Evolutionary conservation across 768 basidiomycete species (phyloP), one percentile per base, ranked within the genome.

Genomic region (Tylopilus rubrobrunneus): DNA sequence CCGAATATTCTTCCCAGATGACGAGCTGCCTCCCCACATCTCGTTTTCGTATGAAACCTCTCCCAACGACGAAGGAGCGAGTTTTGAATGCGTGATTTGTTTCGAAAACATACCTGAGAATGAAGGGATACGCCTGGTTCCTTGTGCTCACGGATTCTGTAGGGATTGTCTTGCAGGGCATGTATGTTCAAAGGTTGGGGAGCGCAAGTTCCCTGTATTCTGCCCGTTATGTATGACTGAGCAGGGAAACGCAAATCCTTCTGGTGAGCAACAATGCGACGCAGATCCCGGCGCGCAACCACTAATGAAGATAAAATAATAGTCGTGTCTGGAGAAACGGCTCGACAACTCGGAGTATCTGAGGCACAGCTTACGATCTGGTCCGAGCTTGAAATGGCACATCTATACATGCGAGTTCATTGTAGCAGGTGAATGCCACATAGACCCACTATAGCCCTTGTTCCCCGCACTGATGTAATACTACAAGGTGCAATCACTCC

Each of bases 181-280:
- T 41, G 69, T 79, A 5, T 61, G 60, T 31, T 70, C 77, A 12
- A 78, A 77, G 60, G 70, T 86, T 21, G 69, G 72, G 15, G 80
- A 82, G 34, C 74, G 73, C 51, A 74, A 68, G 23, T 85, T 76
- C 46, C 85, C 85, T 1, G 78, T 87, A 25, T 65, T 77, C 17
- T 87, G 85, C 60, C 86, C 85, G 1, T 52, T 76, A 21, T 87
- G 86, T 56, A 65, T 73, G 28, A 66, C 73, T 5, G 73, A 74
- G 21, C 60, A 59, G 8, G 56, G 58, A 14, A 65, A 64, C 6
- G 44, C 51, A 3, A 69, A 52, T 28, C 70, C 69, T 8, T 69
- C 69, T 11, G 69, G 75, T 74, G 61, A 65, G 73, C 51, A 50
- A 14, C 23, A 6, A 11, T 5, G 31, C 31, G 10, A 31, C 31